phyloP scores from a whole-genome alignment of 2,329 filamentous ascomycete genomes.

The Colletotrichum sansevieriae region DNA sequence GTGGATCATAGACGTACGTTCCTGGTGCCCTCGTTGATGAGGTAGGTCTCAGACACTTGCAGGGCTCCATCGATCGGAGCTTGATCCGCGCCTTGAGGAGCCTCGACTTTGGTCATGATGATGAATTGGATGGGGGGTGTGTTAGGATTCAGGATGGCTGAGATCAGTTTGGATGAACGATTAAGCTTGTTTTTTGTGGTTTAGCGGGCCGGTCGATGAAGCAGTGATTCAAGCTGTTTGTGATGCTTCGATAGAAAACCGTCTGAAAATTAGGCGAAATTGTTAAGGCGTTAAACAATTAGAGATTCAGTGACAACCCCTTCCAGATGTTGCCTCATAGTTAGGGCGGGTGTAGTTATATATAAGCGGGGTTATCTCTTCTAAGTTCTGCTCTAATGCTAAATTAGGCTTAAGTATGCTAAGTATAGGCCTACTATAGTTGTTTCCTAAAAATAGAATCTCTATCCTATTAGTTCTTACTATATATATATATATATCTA shows the following conservation, averaged over 20 bases:
- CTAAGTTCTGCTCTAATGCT: too few species aligned
- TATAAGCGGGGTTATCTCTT: too few species aligned
- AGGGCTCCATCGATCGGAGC: conserved; percentile 9
- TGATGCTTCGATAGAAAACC: too few species aligned
- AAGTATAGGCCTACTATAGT: too few species aligned
- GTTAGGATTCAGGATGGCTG: background rate
- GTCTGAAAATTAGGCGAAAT: background rate
- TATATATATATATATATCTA: too few species aligned
- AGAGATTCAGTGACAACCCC: too few species aligned
- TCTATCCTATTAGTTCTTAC: too few species aligned
- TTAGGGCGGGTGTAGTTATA: too few species aligned
- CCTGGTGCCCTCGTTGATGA: conserved; percentile 48
- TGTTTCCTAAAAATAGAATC: too few species aligned
- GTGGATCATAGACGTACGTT: conserved; percentile 44
- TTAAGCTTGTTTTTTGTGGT: conserved; percentile 1
- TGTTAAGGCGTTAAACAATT: background rate
- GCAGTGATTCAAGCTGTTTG: background rate
- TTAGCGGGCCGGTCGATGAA: background rate
- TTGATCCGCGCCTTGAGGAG: conserved; percentile 26
- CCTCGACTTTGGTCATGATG: conserved; percentile 24
- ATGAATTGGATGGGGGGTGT: background rate
- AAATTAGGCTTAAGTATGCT: too few species aligned
- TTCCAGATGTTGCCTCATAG: too few species aligned
- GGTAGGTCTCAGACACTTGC: conserved; percentile 3
- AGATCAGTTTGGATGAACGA: background rate